Base-by-base conservation (phyloP, 2,329 filamentous ascomycete genomes). In the Penicillium corylophilum region DNA sequence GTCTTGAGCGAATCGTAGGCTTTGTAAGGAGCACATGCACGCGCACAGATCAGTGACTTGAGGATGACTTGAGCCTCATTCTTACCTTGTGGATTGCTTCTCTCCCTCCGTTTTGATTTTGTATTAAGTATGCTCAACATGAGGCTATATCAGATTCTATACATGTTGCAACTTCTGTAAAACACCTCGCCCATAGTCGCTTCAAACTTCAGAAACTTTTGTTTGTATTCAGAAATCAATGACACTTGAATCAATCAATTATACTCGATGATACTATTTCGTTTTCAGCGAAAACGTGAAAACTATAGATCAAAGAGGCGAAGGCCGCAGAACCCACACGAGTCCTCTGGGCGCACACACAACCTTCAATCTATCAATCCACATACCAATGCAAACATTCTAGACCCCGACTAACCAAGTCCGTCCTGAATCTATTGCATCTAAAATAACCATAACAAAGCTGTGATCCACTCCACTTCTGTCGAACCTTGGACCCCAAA, bases 401-500 rank as follows among this genome's bases (percentile, higher is more conserved):
- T n/a, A 16, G 6, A 35, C 6, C n/a, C 13, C 16, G n/a, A 16
- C n/a, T 1, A 16, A 8, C 6, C 31, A 16, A 35, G 2, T 4
- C 8, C 9, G 15, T 16, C 6, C 15, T n/a, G 9, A 33, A 16
- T 3, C 31, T 16, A 16, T 3, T 16, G 15, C 24, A 33, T 44
- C 15, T 35, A 16, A 16, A 24, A 31, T 20, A 23, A 13, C 5
- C 22, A 36, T 16, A 20, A 28, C 6, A n/a, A 1, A 39, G n/a
- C 46, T 28, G 8, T 38, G 18, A 22, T 13, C 23, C 2, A 41
- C 44, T 45, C 45, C 45, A 50, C 47, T 9, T 40, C 43, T 44
- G 9, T 40, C 43, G 13, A 47, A 48, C 44, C 46, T 47, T 48
- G 50, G 53, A 41, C 22, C 3, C 2, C 31, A 5, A n/a, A 45